Percentiles rank a stretch among this genome's conserved stretches.
phyloP scores from a whole-genome alignment of 495 filamentous ascomycete genomes.

The Xylaria castorea region DNA sequence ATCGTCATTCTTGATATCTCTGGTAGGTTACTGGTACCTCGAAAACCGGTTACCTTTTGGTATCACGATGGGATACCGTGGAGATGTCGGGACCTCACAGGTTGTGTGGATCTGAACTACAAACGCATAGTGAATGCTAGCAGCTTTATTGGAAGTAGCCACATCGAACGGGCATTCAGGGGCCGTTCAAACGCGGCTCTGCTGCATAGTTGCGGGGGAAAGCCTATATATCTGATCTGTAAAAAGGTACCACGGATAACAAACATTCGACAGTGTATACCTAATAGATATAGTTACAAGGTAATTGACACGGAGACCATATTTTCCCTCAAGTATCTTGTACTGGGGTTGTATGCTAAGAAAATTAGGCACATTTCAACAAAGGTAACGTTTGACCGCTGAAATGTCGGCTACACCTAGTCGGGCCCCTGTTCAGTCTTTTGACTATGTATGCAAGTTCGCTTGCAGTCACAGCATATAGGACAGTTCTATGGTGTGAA shows the following conservation, averaged over 20 bases:
- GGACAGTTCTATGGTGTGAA: background rate
- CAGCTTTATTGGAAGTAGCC: slow-evolving; percentile 19
- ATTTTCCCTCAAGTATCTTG: no score
- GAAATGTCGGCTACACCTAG: background rate
- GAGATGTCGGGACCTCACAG: slow-evolving; percentile 25
- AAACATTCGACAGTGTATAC: background rate
- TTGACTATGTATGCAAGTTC: background rate
- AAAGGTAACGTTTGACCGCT: background rate
- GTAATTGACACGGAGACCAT: background rate
- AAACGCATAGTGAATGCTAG: slow-evolving; percentile 36
- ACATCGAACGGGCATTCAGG: background rate
- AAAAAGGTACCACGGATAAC: background rate
- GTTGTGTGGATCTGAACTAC: slow-evolving; percentile 26
- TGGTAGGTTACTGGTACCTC: slow-evolving; percentile 25
- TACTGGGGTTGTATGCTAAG: background rate
- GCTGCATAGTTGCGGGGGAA: background rate
- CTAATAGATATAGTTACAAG: background rate
- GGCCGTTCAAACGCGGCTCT: slow-evolving; percentile 18
- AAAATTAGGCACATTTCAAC: background rate
- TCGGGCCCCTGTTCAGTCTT: background rate
- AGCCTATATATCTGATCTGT: background rate
- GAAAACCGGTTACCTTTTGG: slow-evolving; percentile 33
- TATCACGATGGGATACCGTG: background rate
- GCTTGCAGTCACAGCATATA: slow-evolving; percentile 4
- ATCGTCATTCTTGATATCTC: slow-evolving; percentile 18